Evolutionary conservation across 352 stramenopile genomes (phyloP).

Genomic region (Phytophthora palmivora): DNA sequence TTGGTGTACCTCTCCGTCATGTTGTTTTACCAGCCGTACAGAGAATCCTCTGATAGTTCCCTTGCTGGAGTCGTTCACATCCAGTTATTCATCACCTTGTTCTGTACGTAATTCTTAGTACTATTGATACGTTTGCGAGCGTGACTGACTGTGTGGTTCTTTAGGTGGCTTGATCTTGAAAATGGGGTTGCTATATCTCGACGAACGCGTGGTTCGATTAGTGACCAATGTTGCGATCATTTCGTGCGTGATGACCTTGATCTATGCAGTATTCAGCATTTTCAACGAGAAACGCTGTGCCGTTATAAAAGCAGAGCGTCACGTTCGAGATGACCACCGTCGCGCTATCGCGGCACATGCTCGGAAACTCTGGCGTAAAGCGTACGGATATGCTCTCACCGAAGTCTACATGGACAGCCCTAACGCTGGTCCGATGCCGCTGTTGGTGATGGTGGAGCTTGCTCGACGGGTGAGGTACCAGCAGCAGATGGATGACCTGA

Average conservation of each 20-base stretch:
- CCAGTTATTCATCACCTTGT: slow-evolving; percentile 82
- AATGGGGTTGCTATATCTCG: slow-evolving; percentile 61
- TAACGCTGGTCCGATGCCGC: slow-evolving; percentile 53
- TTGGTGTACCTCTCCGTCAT: slow-evolving; percentile 81
- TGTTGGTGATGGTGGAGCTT: slow-evolving; percentile 68
- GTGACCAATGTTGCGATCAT: slow-evolving; percentile 63
- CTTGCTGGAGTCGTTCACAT: slow-evolving; percentile 73
- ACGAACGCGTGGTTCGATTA: slow-evolving; percentile 47
- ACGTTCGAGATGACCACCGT: slow-evolving; percentile 53
- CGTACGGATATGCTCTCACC: slow-evolving; percentile 60
- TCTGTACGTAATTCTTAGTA: slow-evolving; percentile 51
- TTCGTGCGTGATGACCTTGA: slow-evolving; percentile 60
- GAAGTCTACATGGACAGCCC: slow-evolving; percentile 64
- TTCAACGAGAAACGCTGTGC: slow-evolving; percentile 47
- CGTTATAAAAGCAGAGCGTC: slow-evolving; percentile 43
- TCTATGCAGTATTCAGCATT: slow-evolving; percentile 61
- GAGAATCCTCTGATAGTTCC: slow-evolving; percentile 64
- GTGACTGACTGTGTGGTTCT: not conserved
- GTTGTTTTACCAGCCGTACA: slow-evolving; percentile 77
- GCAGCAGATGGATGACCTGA: slow-evolving; percentile 45
- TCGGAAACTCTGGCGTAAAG: slow-evolving; percentile 63
- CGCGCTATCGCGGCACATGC: slow-evolving; percentile 52
- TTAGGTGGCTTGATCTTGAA: slow-evolving; percentile 73
- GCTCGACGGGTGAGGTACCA: slow-evolving; percentile 50
- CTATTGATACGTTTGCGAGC: not conserved